Base-by-base conservation (phyloP, 495 filamentous ascomycete species). In the Daldinia bambusicola region DNA sequence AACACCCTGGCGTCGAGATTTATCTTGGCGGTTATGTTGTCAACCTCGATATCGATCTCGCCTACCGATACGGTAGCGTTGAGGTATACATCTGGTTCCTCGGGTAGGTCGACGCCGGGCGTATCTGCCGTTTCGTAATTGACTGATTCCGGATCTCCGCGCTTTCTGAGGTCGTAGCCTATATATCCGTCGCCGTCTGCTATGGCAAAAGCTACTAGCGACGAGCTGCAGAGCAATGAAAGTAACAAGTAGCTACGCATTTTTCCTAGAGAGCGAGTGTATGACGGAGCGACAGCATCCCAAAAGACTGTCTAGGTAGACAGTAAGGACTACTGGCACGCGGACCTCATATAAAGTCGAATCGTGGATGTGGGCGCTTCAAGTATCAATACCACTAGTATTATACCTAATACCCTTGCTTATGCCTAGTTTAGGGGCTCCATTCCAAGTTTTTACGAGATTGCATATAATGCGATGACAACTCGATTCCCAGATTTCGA, bases 11-110 rank as follows among this genome's bases (percentile, higher is more conserved):
- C 85, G 65, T 86, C 84, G 40, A 89, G 75, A 76, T 89, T 89
- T 74, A 89, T 80, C 69, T 88, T 86, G 48, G 86, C 86, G 8
- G 85, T 87, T 63, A 89, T 79, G 75, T 89, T 89, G 55, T 82
- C 75, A 16, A 88, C 86, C 37, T 80, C 71, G 30, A 88, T 81
- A 72, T 81, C 75, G 75, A 88, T 87, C 63, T 82, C 78, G 18
- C 82, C 81, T 9, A 88, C 85, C 18, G 78, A 77, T 0, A 88
- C 84, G 0, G 78, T 79, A 4, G 86, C 86, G 71, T 88, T 87
- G 51, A 88, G 82, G 68, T 82, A 87, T 38, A 89, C 84, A 63
- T 89, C 86, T 14, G 86, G 86, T 52, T 79, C 76, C 7, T 79
- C 74, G 10, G 74, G 57, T 14, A 79, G 76, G 34, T 75, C 77